Evolutionary conservation across 1,284 basidiomycete species (phyloP).

Genomic region (Testicularia cyperi): DNA sequence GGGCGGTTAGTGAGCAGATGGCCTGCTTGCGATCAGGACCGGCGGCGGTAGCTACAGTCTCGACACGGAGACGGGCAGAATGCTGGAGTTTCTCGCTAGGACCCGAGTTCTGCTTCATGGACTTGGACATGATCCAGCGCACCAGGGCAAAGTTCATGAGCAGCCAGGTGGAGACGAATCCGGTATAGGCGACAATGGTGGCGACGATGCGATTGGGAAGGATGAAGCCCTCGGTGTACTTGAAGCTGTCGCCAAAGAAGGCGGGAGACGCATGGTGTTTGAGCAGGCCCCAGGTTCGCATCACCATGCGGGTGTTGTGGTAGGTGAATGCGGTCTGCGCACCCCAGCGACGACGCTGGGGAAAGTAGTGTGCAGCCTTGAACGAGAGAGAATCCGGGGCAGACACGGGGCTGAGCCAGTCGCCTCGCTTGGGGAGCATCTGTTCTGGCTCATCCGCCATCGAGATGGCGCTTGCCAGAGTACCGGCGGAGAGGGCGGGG

Average conservation of each 20-base stretch:
- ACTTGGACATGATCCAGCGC: slow-evolving; percentile 1
- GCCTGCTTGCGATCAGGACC: slow-evolving; percentile 62
- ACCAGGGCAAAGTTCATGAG: slow-evolving; percentile 19
- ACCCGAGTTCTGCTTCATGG: slow-evolving; percentile 19
- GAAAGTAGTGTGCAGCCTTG: slow-evolving; percentile 64
- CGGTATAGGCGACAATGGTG: slow-evolving; percentile 61
- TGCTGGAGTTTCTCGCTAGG: slow-evolving; percentile 6
- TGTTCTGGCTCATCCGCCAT: slow-evolving; percentile 38
- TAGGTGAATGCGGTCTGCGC: slow-evolving; percentile 69
- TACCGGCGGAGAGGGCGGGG: slow-evolving; percentile 72
- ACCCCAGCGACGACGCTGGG: slow-evolving; percentile 65
- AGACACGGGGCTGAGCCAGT: slow-evolving; percentile 17
- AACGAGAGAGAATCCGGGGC: slow-evolving; percentile 60
- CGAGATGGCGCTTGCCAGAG: slow-evolving; percentile 66
- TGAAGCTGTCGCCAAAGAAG: slow-evolving; percentile 65
- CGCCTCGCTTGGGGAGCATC: slow-evolving; percentile 15
- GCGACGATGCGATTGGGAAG: slow-evolving; percentile 63
- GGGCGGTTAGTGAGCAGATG: slow-evolving; percentile 68
- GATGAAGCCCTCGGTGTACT: slow-evolving; percentile 72
- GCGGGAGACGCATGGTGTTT: slow-evolving; percentile 59
- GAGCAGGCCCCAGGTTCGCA: slow-evolving; percentile 76
- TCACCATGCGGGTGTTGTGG: slow-evolving; percentile 71
- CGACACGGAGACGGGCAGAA: slow-evolving; percentile 9
- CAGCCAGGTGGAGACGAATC: slow-evolving; percentile 58
- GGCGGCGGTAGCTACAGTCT: slow-evolving; percentile 62